These are phyloP conservation scores for Aspergillus viridinutans DNA, from an alignment of 2,329 filamentous ascomycete species.

Conservation along the genomic window DNA sequence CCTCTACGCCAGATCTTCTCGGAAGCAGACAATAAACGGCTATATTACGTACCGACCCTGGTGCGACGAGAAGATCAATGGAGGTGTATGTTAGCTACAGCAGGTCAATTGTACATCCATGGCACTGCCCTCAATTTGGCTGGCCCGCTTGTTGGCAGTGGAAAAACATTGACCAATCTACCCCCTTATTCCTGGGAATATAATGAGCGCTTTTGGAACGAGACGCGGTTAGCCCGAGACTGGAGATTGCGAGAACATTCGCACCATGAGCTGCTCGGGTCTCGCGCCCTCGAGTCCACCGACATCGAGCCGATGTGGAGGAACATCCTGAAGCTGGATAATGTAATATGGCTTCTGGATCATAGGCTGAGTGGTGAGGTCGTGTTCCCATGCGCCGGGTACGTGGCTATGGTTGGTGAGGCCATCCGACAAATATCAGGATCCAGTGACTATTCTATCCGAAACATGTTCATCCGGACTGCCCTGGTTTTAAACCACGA, in stretches of 20 bases:
- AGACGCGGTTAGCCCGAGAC: constrained; percentile 10
- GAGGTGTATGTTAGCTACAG: too few relatives aligned
- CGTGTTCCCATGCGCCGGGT: constrained; percentile 33
- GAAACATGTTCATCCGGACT: too few relatives aligned
- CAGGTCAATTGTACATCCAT: not conserved
- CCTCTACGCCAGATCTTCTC: too few relatives aligned
- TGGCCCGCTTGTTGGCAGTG: too few relatives aligned
- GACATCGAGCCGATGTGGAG: constrained; percentile 31
- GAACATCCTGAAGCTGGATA: constrained; percentile 26
- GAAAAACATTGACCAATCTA: constrained; percentile 4
- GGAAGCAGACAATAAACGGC: not conserved
- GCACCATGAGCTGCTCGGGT: constrained; percentile 23
- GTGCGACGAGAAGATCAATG: too few relatives aligned
- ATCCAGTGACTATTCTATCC: not conserved
- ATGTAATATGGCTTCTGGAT: constrained; percentile 34
- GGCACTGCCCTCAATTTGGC: not conserved
- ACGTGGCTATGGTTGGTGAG: constrained; percentile 32
- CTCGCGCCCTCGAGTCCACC: constrained; percentile 20
- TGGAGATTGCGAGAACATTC: constrained; percentile 5
- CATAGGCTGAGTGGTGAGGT: constrained; percentile 27
- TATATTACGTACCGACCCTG: too few relatives aligned
- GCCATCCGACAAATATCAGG: constrained; percentile 10
- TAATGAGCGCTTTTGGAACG: too few relatives aligned
- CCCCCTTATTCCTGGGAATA: constrained; percentile 16
- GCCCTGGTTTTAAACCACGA: too few relatives aligned